These are phyloP conservation scores for Diaporthe sp. DNA, from an alignment of 2,329 filamentous ascomycete genomes.

Conservation along the genomic window DNA sequence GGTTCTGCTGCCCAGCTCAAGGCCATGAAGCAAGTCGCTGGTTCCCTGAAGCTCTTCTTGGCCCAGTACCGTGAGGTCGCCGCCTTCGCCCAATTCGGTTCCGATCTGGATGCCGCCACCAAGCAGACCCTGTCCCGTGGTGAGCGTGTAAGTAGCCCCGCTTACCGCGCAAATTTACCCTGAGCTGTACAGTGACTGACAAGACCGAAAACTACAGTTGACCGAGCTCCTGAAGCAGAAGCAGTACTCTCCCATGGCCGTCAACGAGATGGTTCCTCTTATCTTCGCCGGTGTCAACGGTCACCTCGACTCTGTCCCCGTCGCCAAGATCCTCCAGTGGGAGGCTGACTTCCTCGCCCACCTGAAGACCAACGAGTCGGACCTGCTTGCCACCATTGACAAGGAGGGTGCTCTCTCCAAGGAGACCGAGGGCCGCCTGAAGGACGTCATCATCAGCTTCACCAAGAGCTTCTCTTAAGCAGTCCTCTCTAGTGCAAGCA, in stretches of 20 bases:
- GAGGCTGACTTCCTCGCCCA: slow-evolving; percentile 94
- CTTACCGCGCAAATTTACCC: neutral
- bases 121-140: slow-evolving; percentile 98
- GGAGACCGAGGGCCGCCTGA: slow-evolving; percentile 86
- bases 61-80: slow-evolving; percentile 99
- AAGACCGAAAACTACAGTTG: slow-evolving; percentile 59
- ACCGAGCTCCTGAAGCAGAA: slow-evolving; percentile 99
- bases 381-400: slow-evolving; percentile 86
- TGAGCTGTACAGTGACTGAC: slow-evolving; percentile 15
- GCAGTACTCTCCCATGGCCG: slow-evolving; percentile 98
- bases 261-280: slow-evolving; percentile 99
- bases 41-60: slow-evolving; percentile 99
- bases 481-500: slow-evolving; percentile 44
- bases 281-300: slow-evolving; percentile 99
- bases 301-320: slow-evolving; percentile 88
- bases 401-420: slow-evolving; percentile 97
- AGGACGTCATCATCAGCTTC: slow-evolving; percentile 81
- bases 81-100: slow-evolving; percentile 99
- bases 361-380: slow-evolving; percentile 89
- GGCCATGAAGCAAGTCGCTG: slow-evolving; percentile 99
- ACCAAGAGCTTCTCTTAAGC: slow-evolving; percentile 85
- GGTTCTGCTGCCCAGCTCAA: slow-evolving; percentile 99
- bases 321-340: slow-evolving; percentile 91
- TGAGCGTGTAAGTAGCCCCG: slow-evolving; percentile 84
- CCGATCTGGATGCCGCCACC: slow-evolving; percentile 97